phyloP scores from a whole-genome alignment of 2,329 filamentous ascomycete genomes.

The Thelonectria rubi region DNA sequence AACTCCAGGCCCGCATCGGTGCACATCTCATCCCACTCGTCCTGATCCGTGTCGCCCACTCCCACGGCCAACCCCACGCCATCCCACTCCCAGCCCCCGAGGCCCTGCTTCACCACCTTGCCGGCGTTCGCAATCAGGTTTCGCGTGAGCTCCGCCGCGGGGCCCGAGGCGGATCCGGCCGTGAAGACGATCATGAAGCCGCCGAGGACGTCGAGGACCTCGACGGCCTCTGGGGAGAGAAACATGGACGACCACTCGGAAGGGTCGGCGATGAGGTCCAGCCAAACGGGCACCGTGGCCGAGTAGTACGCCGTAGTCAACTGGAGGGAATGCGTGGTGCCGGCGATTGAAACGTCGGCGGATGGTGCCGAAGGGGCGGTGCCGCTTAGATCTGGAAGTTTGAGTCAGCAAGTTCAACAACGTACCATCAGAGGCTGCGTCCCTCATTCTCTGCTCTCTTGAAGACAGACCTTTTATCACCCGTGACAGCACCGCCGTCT shows the following conservation, averaged over 20 bases:
- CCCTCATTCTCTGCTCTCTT: not conserved
- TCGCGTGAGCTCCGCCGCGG: conserved; percentile 40
- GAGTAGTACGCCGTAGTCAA: conserved; percentile 70
- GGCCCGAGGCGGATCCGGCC: conserved; percentile 31
- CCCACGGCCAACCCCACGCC: conserved; percentile 69
- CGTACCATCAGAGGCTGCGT: too few relatives aligned
- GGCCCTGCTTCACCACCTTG: conserved; percentile 63
- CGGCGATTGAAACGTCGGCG: conserved; percentile 59
- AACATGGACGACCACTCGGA: conserved; percentile 67
- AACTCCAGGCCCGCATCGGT: conserved; percentile 69
- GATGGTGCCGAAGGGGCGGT: conserved; percentile 48
- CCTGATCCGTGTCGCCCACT: conserved; percentile 58
- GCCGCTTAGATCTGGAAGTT: conserved; percentile 62
- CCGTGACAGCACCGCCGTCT: conserved; percentile 56
- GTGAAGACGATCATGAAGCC: conserved; percentile 60
- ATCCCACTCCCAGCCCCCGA: conserved; percentile 71
- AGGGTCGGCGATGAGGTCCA: conserved; percentile 66
- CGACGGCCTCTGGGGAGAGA: conserved; percentile 66
- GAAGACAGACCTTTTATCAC: conserved; percentile 61
- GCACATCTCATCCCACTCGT: conserved; percentile 70
- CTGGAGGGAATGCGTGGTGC: conserved; percentile 64
- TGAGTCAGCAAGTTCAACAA: conserved; percentile 17
- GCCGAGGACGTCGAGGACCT: conserved; percentile 69
- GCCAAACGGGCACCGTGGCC: conserved; percentile 70
- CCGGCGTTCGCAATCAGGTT: conserved; percentile 62